Evolutionary conservation across 805 yeast genomes (phyloP).

Genomic region (Candida caryicola): DNA sequence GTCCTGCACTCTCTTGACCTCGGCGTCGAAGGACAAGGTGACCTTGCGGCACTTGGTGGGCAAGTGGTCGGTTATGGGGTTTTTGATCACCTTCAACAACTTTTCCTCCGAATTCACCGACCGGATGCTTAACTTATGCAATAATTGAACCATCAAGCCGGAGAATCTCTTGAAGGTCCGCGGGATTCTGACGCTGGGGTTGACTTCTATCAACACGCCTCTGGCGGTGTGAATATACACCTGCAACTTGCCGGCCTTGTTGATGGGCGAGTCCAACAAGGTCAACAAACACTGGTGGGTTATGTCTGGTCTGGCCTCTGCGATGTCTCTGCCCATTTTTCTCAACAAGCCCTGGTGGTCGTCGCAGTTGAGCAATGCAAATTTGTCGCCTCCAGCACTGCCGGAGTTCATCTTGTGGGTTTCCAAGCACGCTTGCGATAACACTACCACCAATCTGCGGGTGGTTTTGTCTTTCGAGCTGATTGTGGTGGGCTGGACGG

Average conservation of each 20-base stretch:
- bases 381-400: slow-evolving; percentile 79
- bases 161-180: slow-evolving; percentile 97
- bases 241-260: slow-evolving; percentile 94
- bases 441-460: slow-evolving; percentile 87
- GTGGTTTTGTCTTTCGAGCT: slow-evolving; percentile 83
- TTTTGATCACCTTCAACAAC: slow-evolving; percentile 88
- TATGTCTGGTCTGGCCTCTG: slow-evolving; percentile 98
- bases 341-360: slow-evolving; percentile 95
- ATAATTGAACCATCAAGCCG: slow-evolving; percentile 94
- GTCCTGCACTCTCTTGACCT: slow-evolving; percentile 83
- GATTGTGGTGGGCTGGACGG: slow-evolving; percentile 79
- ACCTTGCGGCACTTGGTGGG: slow-evolving; percentile 95
- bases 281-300: slow-evolving; percentile 97
- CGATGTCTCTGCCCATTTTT: slow-evolving; percentile 95
- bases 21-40: slow-evolving; percentile 90
- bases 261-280: slow-evolving; percentile 92
- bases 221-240: slow-evolving; percentile 95
- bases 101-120: slow-evolving; percentile 95
- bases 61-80: slow-evolving; percentile 94
- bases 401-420: slow-evolving; percentile 85
- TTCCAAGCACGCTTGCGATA: slow-evolving; percentile 92
- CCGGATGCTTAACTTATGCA: slow-evolving; percentile 88
- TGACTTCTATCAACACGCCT: slow-evolving; percentile 92
- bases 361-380: slow-evolving; percentile 91
- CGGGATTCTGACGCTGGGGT: slow-evolving; percentile 95